Evolutionary conservation across 1,284 basidiomycete species (phyloP), one percentile per base, ranked within the genome.

Genomic region (Microstroma glucosiphilum): DNA sequence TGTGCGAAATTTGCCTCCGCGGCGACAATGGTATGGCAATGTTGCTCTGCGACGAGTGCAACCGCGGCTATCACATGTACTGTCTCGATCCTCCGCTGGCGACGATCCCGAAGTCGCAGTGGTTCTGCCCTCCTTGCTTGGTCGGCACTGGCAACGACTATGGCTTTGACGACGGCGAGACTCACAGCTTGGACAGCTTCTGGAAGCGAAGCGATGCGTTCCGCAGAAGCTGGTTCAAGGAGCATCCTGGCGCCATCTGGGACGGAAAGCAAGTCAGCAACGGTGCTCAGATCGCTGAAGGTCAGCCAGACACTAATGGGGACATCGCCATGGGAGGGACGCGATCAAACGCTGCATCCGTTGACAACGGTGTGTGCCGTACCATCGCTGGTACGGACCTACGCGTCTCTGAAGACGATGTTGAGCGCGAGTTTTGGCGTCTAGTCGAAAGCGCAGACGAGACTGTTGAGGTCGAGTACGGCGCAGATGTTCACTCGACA

Each of bases 401-500:
- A 40, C 74, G 82, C 1, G 86, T 94, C 17, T 86, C 88, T 1
- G 93, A 99, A 80, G 86, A 88, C 68, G 91, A 96, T 70, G 86
- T 97, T 1, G 96, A 99, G 83, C 84, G 85, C 58, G 94, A 98
- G 80, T 99, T 98, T 77, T 99, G 96, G 96, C 85, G 93, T 48
- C 85, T 99, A 56, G 92, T 96, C 6, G 88, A 96, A 79, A 89
- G 88, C 41, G 85, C 86, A 57, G 83, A 86, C 49, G 94, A 98
- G 79, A 93, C 90, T 0, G 92, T 99, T 19, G 96, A 98, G 80
- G 89, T 98, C 51, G 96, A 99, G 80, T 99, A 99, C 77, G 96
- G 96, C 26, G 96, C 96, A 0, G 96, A 99, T 79, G 89, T 99
- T 26, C 93, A 97, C 80, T 96, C 93, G 2, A 93, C 93, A 0